Conservation (phyloP, 768 basidiomycete species). For the Suillus americanus region DNA sequence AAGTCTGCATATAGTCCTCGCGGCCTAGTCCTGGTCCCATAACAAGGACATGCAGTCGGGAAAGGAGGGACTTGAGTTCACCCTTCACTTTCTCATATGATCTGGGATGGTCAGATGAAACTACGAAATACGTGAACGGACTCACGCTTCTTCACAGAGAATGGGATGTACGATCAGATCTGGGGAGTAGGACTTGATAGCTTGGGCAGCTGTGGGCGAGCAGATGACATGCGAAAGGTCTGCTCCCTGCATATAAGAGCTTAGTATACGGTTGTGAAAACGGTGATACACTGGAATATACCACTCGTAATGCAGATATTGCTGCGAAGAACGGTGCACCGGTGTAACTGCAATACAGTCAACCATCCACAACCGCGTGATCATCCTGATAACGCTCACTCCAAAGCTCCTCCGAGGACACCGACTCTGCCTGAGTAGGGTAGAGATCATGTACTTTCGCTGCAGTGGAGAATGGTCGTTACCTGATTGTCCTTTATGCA, state of each 20-base stretch:
- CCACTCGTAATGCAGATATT: conserved; percentile 86
- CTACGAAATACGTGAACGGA: conserved; percentile 3
- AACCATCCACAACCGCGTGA: background rate
- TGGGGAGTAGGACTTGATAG: conserved; percentile 97
- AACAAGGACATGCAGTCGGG: conserved; percentile 88
- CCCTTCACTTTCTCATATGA: conserved; percentile 46
- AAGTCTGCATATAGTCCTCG: conserved; percentile 85
- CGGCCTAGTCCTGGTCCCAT: conserved; percentile 95
- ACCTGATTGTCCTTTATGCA: conserved; percentile 97
- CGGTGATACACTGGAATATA: conserved; percentile 25
- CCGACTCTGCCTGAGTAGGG: conserved; percentile 72
- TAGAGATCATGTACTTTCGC: conserved; percentile 2
- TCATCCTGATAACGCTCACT: conserved; percentile 53
- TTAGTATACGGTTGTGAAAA: background rate
- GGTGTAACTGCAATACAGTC: conserved; percentile 67
- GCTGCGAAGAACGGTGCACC: conserved; percentile 97
- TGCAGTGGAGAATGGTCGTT: conserved; percentile 3
- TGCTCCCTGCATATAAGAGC: conserved; percentile 57
- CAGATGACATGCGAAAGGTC: conserved; percentile 98
- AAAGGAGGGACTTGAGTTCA: conserved; percentile 66
- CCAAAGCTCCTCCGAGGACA: conserved; percentile 89
- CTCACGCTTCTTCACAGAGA: conserved; percentile 66
- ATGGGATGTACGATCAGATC: conserved; percentile 98
- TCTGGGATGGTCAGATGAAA: conserved; percentile 31
- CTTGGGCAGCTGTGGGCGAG: conserved; percentile 84